Conservation (phyloP, 805 yeast species). For the Starmerella scarabaei region DNA sequence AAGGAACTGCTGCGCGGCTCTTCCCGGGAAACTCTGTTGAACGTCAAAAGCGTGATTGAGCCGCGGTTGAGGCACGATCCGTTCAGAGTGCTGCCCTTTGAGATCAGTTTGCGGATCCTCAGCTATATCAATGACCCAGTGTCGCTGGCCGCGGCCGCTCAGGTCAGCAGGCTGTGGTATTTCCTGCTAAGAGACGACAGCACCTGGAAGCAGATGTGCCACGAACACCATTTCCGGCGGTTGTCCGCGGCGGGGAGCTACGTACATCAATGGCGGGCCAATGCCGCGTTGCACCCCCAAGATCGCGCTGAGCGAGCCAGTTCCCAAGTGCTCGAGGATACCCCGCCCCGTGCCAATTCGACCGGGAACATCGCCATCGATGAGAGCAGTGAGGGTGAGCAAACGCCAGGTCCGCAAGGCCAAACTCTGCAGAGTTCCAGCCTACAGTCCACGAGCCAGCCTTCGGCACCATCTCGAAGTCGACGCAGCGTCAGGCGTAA, state of each 20-base stretch:
- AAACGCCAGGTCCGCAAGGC: no score
- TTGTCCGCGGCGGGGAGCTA: slow-evolving; percentile 27
- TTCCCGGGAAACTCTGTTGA: slow-evolving; percentile 23
- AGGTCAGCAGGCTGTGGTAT: slow-evolving; percentile 74
- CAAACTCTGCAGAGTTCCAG: no score
- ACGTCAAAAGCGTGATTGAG: slow-evolving; percentile 22
- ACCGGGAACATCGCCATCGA: not conserved
- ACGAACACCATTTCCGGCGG: slow-evolving; percentile 28
- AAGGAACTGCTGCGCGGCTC: slow-evolving; percentile 19
- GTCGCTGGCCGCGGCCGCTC: slow-evolving; percentile 83
- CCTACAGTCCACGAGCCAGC: no score
- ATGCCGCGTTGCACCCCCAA: slow-evolving; percentile 4
- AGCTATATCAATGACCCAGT: slow-evolving; percentile 73
- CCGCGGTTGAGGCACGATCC: slow-evolving; percentile 33
- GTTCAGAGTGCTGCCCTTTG: slow-evolving; percentile 52
- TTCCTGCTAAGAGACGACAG: slow-evolving; percentile 30
- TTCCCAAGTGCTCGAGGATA: slow-evolving; percentile 13
- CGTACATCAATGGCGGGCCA: slow-evolving; percentile 16
- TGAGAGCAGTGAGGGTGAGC: no score
- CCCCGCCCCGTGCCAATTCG: not conserved
- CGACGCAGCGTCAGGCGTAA: slow-evolving; percentile 4
- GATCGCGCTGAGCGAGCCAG: slow-evolving; percentile 12
- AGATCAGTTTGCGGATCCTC: slow-evolving; percentile 66
- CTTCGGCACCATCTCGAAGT: no score
- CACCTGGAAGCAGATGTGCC: slow-evolving; percentile 33